phyloP scores from a whole-genome alignment of 208 protist species.

The Trypanosoma cruzi region DNA sequence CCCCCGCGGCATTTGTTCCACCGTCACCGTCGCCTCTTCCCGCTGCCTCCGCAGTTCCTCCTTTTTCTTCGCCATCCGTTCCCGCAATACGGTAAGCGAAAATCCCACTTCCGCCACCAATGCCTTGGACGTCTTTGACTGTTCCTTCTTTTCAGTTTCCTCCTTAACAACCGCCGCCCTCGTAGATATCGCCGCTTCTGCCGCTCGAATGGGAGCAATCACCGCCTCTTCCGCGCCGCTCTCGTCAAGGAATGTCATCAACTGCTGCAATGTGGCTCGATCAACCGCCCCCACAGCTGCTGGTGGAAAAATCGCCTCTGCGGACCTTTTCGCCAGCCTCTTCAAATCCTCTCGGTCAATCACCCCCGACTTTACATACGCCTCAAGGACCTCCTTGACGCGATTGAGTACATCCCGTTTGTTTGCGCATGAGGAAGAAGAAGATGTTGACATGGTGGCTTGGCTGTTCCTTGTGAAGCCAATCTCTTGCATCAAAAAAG shows the following conservation, averaged over 20 bases:
- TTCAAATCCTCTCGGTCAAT: constrained; percentile 76
- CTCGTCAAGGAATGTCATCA: constrained; percentile 22
- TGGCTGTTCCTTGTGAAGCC: constrained; percentile 12
- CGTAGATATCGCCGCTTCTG: constrained; percentile 6
- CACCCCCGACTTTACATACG: constrained; percentile 39
- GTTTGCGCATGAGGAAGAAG: constrained; percentile 35
- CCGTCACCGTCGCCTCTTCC: constrained; percentile 22
- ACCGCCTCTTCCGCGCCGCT: constrained; percentile 26
- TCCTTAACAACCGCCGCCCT: too few species aligned
- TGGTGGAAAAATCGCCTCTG: constrained; percentile 42
- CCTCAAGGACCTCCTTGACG: constrained; percentile 52
- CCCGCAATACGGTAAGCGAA: constrained; percentile 59
- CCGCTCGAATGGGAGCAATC: constrained; percentile 22
- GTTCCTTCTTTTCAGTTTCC: constrained; percentile 5
- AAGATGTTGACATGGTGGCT: background rate
- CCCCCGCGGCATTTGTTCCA: constrained; percentile 20
- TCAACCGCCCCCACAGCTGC: constrained; percentile 20
- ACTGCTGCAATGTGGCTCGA: constrained; percentile 6
- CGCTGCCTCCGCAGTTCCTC: constrained; percentile 48
- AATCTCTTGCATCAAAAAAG: constrained; percentile 10
- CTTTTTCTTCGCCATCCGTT: constrained; percentile 52
- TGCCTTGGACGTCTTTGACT: background rate
- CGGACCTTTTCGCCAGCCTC: constrained; percentile 41
- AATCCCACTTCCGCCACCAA: constrained; percentile 15
- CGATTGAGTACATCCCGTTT: constrained; percentile 79